A percentile compares a stretch with the other conserved stretches of the same genome.
Evolutionary conservation across 495 filamentous ascomycete genomes (phyloP).

Genomic region (Trichoderma reesei): DNA sequence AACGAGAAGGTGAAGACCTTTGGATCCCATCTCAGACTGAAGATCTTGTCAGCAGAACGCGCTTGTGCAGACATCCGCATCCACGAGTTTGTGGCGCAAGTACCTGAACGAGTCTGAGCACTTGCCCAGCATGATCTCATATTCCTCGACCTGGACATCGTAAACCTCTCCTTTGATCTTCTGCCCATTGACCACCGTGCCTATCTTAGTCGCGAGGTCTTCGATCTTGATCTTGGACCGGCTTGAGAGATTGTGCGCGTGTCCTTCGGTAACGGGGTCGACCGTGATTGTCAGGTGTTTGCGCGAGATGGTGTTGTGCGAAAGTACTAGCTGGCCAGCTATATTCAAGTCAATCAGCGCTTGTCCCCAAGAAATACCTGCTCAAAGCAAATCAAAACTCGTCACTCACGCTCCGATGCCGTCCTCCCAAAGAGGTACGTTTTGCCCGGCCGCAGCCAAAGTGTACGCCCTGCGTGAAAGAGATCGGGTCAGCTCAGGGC

Average conservation of each 20-base stretch:
- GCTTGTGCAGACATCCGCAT: background rate
- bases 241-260: constrained; percentile 53
- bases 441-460: constrained; percentile 78
- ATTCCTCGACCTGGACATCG: constrained; percentile 44
- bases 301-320: constrained; percentile 71
- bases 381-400: background rate
- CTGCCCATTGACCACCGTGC: constrained; percentile 66
- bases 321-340: constrained; percentile 52
- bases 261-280: constrained; percentile 50
- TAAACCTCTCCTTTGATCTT: constrained; percentile 49
- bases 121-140: constrained; percentile 57
- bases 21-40: constrained; percentile 71
- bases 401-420: constrained; percentile 35
- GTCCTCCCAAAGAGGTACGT: constrained; percentile 69
- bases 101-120: constrained; percentile 48
- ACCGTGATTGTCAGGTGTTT: constrained; percentile 78
- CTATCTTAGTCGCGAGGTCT: constrained; percentile 67
- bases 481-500: background rate
- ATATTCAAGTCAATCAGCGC: constrained; percentile 14
- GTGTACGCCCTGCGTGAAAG: constrained; percentile 47
- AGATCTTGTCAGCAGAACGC: constrained; percentile 9
- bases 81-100: constrained; percentile 3
- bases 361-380: background rate
- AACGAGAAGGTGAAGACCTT: constrained; percentile 76
- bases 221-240: constrained; percentile 56